phyloP scores from a whole-genome alignment of 768 basidiomycete species.

The Coprinellus micaceus region DNA sequence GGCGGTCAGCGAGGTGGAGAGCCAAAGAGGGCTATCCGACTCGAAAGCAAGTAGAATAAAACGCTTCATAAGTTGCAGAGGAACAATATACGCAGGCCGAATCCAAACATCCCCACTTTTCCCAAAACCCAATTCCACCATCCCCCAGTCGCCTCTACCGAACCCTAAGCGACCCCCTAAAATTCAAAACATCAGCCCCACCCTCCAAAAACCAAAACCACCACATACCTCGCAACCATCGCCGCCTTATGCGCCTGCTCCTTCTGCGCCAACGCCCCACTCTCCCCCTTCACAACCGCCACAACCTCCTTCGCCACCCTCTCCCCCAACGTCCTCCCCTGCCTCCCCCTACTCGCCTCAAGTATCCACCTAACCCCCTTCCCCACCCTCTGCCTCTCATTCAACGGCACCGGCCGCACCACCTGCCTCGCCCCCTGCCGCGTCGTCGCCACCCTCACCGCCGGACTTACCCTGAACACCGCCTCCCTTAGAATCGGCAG shows the following conservation, averaged over 20 bases:
- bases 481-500: constrained; percentile 77
- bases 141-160: too few species aligned
- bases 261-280: constrained; percentile 58
- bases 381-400: constrained; percentile 74
- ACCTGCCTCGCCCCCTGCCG: constrained; percentile 64
- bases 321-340: constrained; percentile 58
- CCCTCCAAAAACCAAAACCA: neutral
- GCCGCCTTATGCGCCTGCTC: constrained; percentile 61
- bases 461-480: constrained; percentile 63
- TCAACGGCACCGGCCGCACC: constrained; percentile 65
- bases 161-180: constrained; percentile 6
- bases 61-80: too few species aligned
- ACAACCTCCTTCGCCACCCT: constrained; percentile 79
- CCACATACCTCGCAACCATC: constrained; percentile 71
- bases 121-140: too few species aligned
- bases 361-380: constrained; percentile 72
- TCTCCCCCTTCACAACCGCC: constrained; percentile 59
- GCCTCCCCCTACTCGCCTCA: constrained; percentile 52
- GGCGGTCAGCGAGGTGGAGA: too few species aligned
- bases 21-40: too few species aligned
- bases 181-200: neutral
- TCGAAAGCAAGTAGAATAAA: too few species aligned
- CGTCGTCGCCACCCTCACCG: constrained; percentile 57
- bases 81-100: too few species aligned
- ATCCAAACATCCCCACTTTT: too few species aligned